These are phyloP conservation scores for Didymosphaeria variabile DNA, from an alignment of 2,329 filamentous ascomycete genomes.

Conservation along the genomic window DNA sequence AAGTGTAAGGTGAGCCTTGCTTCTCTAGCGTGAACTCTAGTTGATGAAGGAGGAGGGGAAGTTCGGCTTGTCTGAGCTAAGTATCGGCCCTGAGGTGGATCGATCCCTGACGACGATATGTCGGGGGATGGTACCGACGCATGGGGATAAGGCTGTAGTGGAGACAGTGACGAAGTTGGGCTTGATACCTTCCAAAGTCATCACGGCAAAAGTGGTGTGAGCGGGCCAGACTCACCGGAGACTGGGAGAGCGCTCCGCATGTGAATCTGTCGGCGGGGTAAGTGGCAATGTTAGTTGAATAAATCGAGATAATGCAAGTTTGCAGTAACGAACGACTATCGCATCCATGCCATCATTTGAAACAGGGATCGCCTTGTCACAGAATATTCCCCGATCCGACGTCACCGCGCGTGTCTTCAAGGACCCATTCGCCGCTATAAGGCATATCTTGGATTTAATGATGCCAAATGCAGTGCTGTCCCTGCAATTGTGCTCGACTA, in stretches of 20 bases:
- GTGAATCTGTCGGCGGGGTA: neutral
- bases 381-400: slow-evolving; percentile 25
- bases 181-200: neutral
- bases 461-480: slow-evolving; percentile 1
- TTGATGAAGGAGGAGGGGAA: slow-evolving; percentile 6
- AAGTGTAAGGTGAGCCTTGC: slow-evolving; percentile 19
- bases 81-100: neutral
- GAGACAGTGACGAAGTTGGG: neutral
- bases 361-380: slow-evolving; percentile 27
- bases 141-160: slow-evolving; percentile 11
- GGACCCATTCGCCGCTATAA: slow-evolving; percentile 24
- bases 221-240: neutral
- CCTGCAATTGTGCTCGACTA: slow-evolving; percentile 4
- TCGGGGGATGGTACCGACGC: neutral
- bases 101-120: neutral
- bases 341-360: slow-evolving; percentile 25
- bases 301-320: neutral
- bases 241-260: neutral
- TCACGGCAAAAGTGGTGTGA: neutral
- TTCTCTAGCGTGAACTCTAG: slow-evolving; percentile 17
- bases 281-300: neutral
- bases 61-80: slow-evolving; percentile 1
- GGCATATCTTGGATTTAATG: neutral
- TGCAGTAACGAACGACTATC: slow-evolving; percentile 12
- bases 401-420: slow-evolving; percentile 26